phyloP scores from a whole-genome alignment of 108 stramenopile genomes.

The Tribonema minus region DNA sequence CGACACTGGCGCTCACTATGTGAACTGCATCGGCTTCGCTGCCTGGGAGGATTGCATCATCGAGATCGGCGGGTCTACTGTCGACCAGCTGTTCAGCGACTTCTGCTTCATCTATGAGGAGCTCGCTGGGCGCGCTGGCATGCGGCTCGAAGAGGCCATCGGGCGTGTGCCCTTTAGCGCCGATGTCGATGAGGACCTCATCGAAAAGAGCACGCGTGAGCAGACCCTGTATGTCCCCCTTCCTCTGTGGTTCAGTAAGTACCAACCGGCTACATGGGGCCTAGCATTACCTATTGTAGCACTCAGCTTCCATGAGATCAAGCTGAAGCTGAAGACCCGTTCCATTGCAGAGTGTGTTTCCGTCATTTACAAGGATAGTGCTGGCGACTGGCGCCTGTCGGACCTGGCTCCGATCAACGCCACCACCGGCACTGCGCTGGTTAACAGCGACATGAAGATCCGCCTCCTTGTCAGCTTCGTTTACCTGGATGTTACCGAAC shows the following conservation, averaged over 20 bases:
- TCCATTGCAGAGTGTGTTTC: background rate
- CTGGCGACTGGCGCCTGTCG: background rate
- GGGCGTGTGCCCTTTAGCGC: background rate
- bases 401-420: background rate
- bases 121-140: background rate
- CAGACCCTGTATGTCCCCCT: background rate
- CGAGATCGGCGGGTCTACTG: background rate
- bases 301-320: no score
- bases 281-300: background rate
- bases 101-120: background rate
- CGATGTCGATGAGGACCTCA: background rate
- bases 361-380: background rate
- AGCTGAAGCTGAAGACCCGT: no score
- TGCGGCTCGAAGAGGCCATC: no score
- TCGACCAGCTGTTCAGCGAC: no score
- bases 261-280: no score
- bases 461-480: background rate
- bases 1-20: background rate
- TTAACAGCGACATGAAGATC: background rate
- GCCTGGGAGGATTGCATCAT: background rate
- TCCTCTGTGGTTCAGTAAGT: conserved; percentile 6
- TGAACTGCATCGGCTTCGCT: background rate
- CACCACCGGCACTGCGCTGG: background rate
- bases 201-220: background rate
- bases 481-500: no score